Conservation (phyloP, 495 filamentous ascomycete genomes). For the Penicillium waksmanii region DNA sequence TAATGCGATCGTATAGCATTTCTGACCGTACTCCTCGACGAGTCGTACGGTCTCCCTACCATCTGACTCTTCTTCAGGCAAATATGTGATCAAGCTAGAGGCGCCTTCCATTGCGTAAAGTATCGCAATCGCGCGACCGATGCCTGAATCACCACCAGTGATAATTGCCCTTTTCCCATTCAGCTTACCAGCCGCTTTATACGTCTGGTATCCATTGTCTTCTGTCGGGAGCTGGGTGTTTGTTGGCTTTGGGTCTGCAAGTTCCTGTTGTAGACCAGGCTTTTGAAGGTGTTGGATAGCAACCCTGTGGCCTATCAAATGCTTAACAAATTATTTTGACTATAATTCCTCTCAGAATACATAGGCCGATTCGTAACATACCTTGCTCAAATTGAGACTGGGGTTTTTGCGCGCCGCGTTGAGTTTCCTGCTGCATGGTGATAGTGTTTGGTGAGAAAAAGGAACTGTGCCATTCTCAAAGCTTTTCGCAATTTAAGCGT, state of each 20-base stretch:
- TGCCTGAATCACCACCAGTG: conserved; percentile 82
- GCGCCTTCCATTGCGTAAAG: conserved; percentile 86
- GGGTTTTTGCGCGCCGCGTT: conserved; percentile 18
- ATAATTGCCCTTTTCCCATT: conserved; percentile 75
- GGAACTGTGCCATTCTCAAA: not conserved
- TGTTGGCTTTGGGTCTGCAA: conserved; percentile 64
- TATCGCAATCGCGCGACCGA: conserved; percentile 77
- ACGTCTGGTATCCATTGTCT: conserved; percentile 70
- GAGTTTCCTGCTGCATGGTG: conserved; percentile 24
- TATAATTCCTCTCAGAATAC: not conserved
- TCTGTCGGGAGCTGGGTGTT: conserved; percentile 71
- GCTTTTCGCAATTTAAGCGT: no score
- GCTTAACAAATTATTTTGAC: not conserved
- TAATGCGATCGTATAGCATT: conserved; percentile 60
- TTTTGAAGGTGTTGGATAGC: conserved; percentile 69
- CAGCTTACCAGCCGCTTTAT: conserved; percentile 80
- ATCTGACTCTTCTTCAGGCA: conserved; percentile 77
- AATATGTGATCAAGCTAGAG: conserved; percentile 71
- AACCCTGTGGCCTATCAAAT: conserved; percentile 62
- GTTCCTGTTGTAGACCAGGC: conserved; percentile 69
- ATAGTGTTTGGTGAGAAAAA: not conserved
- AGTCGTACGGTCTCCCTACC: conserved; percentile 71
- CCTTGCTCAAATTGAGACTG: conserved; percentile 26
- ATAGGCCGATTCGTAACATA: conserved; percentile 1
- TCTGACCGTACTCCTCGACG: conserved; percentile 66